Base-by-base conservation (phyloP, 306 rosid genomes). In the Hippophae gyantsensis region DNA sequence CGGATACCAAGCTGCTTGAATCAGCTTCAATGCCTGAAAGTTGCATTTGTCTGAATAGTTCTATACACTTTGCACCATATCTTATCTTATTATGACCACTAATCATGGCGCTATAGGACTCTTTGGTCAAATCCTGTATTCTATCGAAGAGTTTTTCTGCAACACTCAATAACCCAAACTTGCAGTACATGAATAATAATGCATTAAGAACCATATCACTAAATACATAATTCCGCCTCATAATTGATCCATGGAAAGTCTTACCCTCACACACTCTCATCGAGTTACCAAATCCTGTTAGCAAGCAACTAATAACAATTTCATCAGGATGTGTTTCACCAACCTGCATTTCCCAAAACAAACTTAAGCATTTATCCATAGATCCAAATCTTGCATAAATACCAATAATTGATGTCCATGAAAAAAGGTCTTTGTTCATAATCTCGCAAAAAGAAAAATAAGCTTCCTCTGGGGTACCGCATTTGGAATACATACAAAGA, bases 401-500 rank as follows among this genome's bases (percentile, higher is more conserved):
- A 47, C 92, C 68, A 50, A 86, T 79, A 44, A 86, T 51, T 0
- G 84, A 79, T 50, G 89, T 85, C 89, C 95, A 86, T 13, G 87
- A 76, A 58, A 89, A 46, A 53, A 86, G 65, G 67, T 89, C 97
- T 64, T 82, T 81, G 65, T 61, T 46, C 11, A 13, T 42, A 67
- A 81, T 46, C 66, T 77, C 81, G 65, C 69, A 49, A 68, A 85
- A 85, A 9, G 80, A 79, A 43, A 13, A 71, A 54, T 75, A 68
- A 62, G 83, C 86, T 60, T 89, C 90, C 18, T 12, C 65, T 26
- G 90, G 76, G 18, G 58, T 70, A 63, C 84, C 89, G 38, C 90
- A 89, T 18, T 77, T 79, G 55, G 84, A 79, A 68, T 85, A 89
- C 90, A 89, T 69, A 9, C 81, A 77, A 69, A 89, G 61, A 79